Conservation (phyloP, 495 filamentous ascomycete genomes). For the Trichoderma reesei region DNA sequence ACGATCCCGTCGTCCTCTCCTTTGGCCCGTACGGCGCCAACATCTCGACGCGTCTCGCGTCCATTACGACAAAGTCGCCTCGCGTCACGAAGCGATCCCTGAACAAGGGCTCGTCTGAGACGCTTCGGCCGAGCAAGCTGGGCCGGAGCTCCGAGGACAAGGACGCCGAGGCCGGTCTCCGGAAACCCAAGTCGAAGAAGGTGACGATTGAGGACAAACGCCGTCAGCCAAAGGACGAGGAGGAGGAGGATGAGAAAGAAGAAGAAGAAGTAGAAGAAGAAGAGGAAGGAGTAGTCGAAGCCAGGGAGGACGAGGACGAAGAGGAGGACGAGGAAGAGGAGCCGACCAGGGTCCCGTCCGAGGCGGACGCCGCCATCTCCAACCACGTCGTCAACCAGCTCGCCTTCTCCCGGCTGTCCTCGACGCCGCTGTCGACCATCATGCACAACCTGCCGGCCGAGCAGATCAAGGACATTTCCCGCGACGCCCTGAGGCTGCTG, state of each 20-base stretch:
- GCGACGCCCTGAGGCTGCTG: conserved; percentile 54
- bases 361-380: conserved; percentile 28
- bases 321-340: conserved; percentile 28
- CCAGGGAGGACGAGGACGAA: conserved; percentile 26
- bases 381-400: conserved; percentile 92
- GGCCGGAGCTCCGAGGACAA: background rate
- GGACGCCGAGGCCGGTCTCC: background rate
- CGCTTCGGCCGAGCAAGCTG: background rate
- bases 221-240: conserved; percentile 12
- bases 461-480: conserved; percentile 44
- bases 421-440: conserved; percentile 81
- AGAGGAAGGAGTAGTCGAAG: conserved; percentile 21
- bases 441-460: conserved; percentile 71
- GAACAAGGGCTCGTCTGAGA: conserved; percentile 14
- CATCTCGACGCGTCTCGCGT: conserved; percentile 66
- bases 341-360: conserved; percentile 13
- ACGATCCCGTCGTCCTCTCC: conserved; percentile 81
- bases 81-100: conserved; percentile 12
- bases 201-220: conserved; percentile 13
- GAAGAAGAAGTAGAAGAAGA: conserved; percentile 18
- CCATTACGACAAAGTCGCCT: conserved; percentile 55
- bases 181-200: background rate
- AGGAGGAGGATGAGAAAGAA: conserved; percentile 24
- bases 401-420: conserved; percentile 91
- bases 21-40: conserved; percentile 84